A percentile compares a stretch with the other conserved stretches of the same genome.
Conservation (phyloP, 306 rosid species). For the Vigna radiata region DNA sequence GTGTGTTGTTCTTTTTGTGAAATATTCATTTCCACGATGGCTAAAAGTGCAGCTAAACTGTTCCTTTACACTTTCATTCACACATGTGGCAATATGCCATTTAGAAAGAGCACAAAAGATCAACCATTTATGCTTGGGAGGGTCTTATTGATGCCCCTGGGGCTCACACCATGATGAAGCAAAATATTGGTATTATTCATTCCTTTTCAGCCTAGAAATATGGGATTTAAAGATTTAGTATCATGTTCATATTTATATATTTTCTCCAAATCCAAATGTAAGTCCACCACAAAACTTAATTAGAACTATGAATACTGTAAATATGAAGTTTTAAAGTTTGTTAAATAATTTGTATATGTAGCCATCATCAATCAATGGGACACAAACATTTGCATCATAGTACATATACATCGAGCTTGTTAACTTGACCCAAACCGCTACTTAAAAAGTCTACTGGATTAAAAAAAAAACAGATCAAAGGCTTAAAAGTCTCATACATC, state of each 20-base stretch:
- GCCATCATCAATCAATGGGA: background rate
- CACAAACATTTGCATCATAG: background rate
- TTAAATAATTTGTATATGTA: background rate
- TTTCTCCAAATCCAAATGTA: background rate
- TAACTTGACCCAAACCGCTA: too few relatives aligned
- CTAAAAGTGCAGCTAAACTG: constrained; percentile 28
- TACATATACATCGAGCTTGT: too few relatives aligned
- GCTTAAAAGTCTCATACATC: too few relatives aligned
- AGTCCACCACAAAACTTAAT: background rate
- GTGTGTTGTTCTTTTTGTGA: background rate
- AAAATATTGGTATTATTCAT: background rate
- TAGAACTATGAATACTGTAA: background rate
- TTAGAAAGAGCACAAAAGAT: background rate
- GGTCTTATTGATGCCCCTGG: background rate
- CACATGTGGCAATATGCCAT: constrained; percentile 1
- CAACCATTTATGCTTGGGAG: background rate
- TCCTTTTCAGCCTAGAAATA: background rate
- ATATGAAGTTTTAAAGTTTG: background rate
- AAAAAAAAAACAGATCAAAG: too few relatives aligned
- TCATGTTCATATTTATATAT: background rate
- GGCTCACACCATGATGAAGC: constrained; percentile 6
- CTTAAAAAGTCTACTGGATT: too few relatives aligned
- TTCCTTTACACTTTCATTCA: constrained; percentile 16
- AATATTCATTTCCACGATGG: constrained; percentile 29
- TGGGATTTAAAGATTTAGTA: background rate